Conservation (phyloP, 805 yeast genomes). For the Metschnikowia cerradonensis region DNA sequence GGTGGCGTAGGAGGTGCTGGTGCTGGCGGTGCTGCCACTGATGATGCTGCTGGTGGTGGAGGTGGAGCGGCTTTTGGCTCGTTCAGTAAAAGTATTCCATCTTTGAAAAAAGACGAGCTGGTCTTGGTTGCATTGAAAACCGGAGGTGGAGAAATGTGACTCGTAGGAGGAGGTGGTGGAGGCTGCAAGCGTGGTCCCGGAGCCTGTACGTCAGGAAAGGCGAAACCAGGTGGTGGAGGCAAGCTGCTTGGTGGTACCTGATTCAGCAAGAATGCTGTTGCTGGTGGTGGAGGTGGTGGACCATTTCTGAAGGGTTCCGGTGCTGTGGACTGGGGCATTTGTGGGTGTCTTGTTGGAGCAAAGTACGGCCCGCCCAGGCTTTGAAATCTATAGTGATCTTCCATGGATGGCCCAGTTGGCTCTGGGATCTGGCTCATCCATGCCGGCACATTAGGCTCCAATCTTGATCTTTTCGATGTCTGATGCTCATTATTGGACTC, state of each 20-base stretch:
- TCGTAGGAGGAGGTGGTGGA: conserved; percentile 4
- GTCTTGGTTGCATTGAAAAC: not conserved
- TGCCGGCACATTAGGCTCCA: not conserved
- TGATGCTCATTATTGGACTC: not conserved
- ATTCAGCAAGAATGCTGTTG: not conserved
- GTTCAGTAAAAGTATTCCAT: not conserved
- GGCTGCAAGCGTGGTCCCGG: conserved; percentile 1
- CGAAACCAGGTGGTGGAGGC: conserved; percentile 15
- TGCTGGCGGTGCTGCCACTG: conserved; percentile 14
- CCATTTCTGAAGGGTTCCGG: not conserved
- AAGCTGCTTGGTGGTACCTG: conserved; percentile 4
- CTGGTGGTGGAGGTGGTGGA: conserved; percentile 5
- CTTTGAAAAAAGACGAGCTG: conserved; percentile 1
- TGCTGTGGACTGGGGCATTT: not conserved
- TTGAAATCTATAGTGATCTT: not conserved
- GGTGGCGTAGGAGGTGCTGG: conserved; percentile 20
- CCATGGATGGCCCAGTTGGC: not conserved
- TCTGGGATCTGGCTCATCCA: conserved; percentile 3
- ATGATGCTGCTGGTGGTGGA: conserved; percentile 17
- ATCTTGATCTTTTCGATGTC: not conserved
- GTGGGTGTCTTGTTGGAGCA: not conserved
- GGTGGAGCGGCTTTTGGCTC: not conserved
- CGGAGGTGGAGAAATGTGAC: not conserved
- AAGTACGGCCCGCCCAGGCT: not conserved
- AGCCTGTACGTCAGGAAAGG: conserved; percentile 6